These are phyloP conservation scores for Xylaria sp. DNA, from an alignment of 2,329 filamentous ascomycete species.

Conservation along the genomic window DNA sequence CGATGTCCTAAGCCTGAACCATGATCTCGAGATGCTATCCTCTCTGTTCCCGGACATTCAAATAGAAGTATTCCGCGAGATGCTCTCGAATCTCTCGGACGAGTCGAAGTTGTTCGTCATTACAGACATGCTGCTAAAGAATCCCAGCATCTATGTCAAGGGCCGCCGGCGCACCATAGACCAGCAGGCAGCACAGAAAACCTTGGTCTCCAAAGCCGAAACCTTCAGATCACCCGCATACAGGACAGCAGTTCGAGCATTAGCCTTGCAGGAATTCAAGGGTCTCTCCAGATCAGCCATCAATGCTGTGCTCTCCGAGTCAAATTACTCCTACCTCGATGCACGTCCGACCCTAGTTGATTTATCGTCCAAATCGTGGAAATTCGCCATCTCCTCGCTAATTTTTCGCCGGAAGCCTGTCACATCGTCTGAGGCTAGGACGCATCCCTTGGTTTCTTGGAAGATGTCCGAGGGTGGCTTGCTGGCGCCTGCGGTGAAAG, in stretches of 20 bases:
- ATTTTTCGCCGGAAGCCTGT: slow-evolving; percentile 72
- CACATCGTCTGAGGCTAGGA: slow-evolving; percentile 63
- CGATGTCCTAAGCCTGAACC: slow-evolving; percentile 76
- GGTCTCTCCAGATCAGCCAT: slow-evolving; percentile 78
- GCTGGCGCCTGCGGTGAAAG: slow-evolving; percentile 69
- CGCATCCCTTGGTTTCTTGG: slow-evolving; percentile 72
- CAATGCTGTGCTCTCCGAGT: slow-evolving; percentile 81
- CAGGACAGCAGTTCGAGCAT: slow-evolving; percentile 72
- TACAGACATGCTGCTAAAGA: slow-evolving; percentile 79
- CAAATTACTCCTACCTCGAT: slow-evolving; percentile 80
- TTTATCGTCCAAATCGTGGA: slow-evolving; percentile 79
- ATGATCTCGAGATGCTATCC: slow-evolving; percentile 72
- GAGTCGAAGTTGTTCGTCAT: slow-evolving; percentile 81
- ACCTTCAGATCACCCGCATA: slow-evolving; percentile 75
- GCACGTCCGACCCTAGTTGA: slow-evolving; percentile 75
- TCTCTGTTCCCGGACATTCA: slow-evolving; percentile 84
- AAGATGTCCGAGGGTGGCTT: slow-evolving; percentile 65
- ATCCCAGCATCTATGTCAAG: slow-evolving; percentile 74
- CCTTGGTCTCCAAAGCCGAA: slow-evolving; percentile 66
- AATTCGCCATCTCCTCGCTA: slow-evolving; percentile 76
- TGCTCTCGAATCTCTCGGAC: slow-evolving; percentile 78
- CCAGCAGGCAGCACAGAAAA: slow-evolving; percentile 46
- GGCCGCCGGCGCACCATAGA: slow-evolving; percentile 65
- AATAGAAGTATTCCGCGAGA: slow-evolving; percentile 83
- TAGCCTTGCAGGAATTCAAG: slow-evolving; percentile 80